Evolutionary conservation across 1,284 basidiomycete genomes (phyloP).

Genomic region (Irpex sp.): DNA sequence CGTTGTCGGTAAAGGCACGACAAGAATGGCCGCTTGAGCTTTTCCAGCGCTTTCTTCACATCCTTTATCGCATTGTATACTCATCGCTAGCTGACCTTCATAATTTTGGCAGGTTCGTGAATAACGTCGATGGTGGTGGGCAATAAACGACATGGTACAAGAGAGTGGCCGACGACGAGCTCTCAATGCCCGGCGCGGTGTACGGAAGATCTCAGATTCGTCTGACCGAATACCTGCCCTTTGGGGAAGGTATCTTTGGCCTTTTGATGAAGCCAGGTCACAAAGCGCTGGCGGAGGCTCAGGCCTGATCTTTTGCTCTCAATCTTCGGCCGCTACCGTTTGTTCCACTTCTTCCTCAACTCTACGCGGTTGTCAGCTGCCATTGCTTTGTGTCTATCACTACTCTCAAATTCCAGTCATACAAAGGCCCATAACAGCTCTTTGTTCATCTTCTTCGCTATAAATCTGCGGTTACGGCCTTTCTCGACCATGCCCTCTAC

Average conservation of each 20-base stretch:
- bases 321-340: background rate
- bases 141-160: no score
- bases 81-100: no score
- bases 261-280: background rate
- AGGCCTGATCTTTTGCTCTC: background rate
- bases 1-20: no score
- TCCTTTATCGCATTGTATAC: no score
- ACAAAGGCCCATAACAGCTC: background rate
- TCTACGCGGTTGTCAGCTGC: background rate
- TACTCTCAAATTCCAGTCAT: background rate
- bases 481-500: background rate
- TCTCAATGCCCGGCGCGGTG: no score
- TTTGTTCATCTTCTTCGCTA: background rate
- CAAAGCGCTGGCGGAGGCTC: background rate
- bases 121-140: no score
- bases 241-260: background rate
- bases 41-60: no score
- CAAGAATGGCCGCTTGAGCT: no score
- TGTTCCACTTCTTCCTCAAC: background rate
- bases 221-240: background rate
- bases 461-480: background rate
- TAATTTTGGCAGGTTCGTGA: no score
- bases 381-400: background rate
- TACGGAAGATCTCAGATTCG: background rate
- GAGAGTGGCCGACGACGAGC: no score